These are phyloP conservation scores for Exophiala aquamarina DNA, from an alignment of 2,329 filamentous ascomycete species.

Conservation along the genomic window DNA sequence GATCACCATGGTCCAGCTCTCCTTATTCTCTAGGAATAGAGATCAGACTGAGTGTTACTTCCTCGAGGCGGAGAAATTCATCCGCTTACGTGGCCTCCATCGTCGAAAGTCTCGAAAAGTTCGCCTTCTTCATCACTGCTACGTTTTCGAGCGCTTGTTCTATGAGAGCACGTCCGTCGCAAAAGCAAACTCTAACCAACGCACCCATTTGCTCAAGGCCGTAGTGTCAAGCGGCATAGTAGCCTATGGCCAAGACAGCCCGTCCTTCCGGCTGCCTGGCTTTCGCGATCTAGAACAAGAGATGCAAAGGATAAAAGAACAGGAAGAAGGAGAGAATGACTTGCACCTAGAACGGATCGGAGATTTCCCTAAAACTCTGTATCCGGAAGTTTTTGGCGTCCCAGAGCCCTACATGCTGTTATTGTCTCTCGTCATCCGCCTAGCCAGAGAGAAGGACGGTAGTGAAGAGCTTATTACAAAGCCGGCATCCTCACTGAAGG, in stretches of 20 bases:
- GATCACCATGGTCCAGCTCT: slow-evolving; percentile 41
- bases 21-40: slow-evolving; percentile 35
- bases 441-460: slow-evolving; percentile 44
- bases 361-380: slow-evolving; percentile 42
- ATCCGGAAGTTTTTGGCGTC: slow-evolving; percentile 47
- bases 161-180: slow-evolving; percentile 44
- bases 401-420: slow-evolving; percentile 44
- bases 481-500: slow-evolving; percentile 25
- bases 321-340: slow-evolving; percentile 45
- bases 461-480: slow-evolving; percentile 24
- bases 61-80: slow-evolving; percentile 46
- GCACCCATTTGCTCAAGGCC: slow-evolving; percentile 3
- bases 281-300: slow-evolving; percentile 35
- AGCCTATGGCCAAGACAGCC: slow-evolving; percentile 28
- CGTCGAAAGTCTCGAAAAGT: slow-evolving; percentile 41
- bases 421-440: slow-evolving; percentile 43
- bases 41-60: slow-evolving; percentile 40
- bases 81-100: slow-evolving; percentile 41
- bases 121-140: slow-evolving; percentile 49
- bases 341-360: slow-evolving; percentile 45
- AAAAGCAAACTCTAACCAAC: slow-evolving; percentile 6
- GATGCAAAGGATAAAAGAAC: slow-evolving; percentile 35
- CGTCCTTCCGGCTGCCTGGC: slow-evolving; percentile 34
- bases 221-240: slow-evolving; percentile 10
- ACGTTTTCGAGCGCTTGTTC: slow-evolving; percentile 47